phyloP scores from a whole-genome alignment of 768 basidiomycete species.

The Podaxis rugospora region DNA sequence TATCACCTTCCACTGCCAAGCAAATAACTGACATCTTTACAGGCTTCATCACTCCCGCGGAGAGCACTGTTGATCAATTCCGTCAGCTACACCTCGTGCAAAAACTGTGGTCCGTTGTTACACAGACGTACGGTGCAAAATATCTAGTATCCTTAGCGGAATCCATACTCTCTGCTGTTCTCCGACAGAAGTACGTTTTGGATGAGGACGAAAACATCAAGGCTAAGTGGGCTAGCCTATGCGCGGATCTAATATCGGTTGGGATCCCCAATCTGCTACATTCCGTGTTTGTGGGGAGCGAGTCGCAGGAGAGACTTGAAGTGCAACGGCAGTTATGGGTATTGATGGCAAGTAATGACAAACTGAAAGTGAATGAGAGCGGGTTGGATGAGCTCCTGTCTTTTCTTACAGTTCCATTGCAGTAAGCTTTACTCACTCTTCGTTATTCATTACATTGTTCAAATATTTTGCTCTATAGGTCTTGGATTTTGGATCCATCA shows the following conservation, averaged over 20 bases:
- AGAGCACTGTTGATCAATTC: slow-evolving; percentile 25
- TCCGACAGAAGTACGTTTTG: slow-evolving; percentile 40
- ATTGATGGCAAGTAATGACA: slow-evolving; percentile 29
- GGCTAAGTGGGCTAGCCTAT: slow-evolving; percentile 44
- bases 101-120: slow-evolving; percentile 49
- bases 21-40: slow-evolving; percentile 30
- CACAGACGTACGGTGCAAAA: slow-evolving; percentile 37
- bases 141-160: slow-evolving; percentile 43
- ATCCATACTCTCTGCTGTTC: slow-evolving; percentile 37
- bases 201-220: slow-evolving; percentile 30
- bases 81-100: slow-evolving; percentile 33
- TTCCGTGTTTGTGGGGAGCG: slow-evolving; percentile 24
- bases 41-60: slow-evolving; percentile 27
- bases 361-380: slow-evolving; percentile 19
- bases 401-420: slow-evolving; percentile 44
- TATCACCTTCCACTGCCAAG: slow-evolving; percentile 28
- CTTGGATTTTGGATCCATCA: slow-evolving; percentile 43
- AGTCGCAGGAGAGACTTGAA: slow-evolving; percentile 23
- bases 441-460: not conserved
- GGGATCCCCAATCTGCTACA: slow-evolving; percentile 37
- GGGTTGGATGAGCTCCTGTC: slow-evolving; percentile 38
- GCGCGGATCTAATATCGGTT: slow-evolving; percentile 39
- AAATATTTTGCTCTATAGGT: slow-evolving; percentile 4
- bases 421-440: slow-evolving; percentile 26
- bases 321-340: slow-evolving; percentile 46